A percentile compares a stretch with the other conserved stretches of the same genome.
Conservation (phyloP, 495 filamentous ascomycete species). For the Haplographium delicatum region DNA sequence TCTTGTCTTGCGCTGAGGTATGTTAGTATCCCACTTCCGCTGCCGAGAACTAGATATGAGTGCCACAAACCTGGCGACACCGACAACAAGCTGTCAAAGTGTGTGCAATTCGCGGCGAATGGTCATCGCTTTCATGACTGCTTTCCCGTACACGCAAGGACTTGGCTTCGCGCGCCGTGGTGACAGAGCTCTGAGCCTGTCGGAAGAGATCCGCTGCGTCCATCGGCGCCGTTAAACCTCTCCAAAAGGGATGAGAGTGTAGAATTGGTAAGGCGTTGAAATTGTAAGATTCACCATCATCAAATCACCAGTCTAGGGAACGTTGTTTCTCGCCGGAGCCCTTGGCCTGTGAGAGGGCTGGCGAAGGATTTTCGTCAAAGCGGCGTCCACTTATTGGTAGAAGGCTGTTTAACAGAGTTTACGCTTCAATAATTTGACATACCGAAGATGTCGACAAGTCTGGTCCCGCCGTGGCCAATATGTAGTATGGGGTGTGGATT, state of each 20-base stretch:
- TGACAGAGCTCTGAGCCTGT: slow-evolving; percentile 40
- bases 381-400: too few species aligned
- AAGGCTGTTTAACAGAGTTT: too few species aligned
- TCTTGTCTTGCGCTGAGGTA: slow-evolving; percentile 75
- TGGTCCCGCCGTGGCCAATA: too few species aligned
- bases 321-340: neutral
- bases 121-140: slow-evolving; percentile 36
- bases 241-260: neutral
- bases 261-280: slow-evolving; percentile 1
- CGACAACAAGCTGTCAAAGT: slow-evolving; percentile 84
- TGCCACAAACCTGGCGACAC: slow-evolving; percentile 70
- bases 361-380: too few species aligned
- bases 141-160: slow-evolving; percentile 23
- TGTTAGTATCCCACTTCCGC: slow-evolving; percentile 7
- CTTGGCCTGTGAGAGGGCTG: too few species aligned
- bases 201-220: slow-evolving; percentile 45
- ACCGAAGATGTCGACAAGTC: too few species aligned
- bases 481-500: too few species aligned
- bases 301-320: neutral
- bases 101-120: slow-evolving; percentile 62
- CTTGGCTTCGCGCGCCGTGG: slow-evolving; percentile 29
- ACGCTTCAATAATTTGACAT: too few species aligned
- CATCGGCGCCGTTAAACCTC: slow-evolving; percentile 29
- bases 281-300: slow-evolving; percentile 20
- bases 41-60: neutral